Evolutionary conservation across 2,329 filamentous ascomycete genomes (phyloP).

Genomic region (Alternaria incomplexa): DNA sequence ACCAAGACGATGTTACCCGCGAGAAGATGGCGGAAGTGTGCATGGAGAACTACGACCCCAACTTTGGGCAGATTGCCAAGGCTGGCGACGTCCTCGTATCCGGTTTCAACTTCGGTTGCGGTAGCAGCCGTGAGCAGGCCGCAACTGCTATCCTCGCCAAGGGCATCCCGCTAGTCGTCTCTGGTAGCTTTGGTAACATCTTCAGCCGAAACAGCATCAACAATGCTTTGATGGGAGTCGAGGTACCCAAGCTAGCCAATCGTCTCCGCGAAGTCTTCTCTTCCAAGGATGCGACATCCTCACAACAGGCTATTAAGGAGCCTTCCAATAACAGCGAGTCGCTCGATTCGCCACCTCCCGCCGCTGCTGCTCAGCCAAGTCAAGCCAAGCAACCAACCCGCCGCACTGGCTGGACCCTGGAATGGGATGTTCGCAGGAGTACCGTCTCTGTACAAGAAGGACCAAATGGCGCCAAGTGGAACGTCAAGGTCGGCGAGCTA

Average conservation of each 20-base stretch:
- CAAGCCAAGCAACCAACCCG: constrained; percentile 67
- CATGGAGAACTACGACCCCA: constrained; percentile 90
- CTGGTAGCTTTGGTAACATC: constrained; percentile 84
- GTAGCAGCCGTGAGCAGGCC: constrained; percentile 81
- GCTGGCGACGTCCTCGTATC: constrained; percentile 81
- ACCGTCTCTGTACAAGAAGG: constrained; percentile 75
- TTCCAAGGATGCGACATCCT: constrained; percentile 24
- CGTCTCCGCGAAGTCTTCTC: constrained; percentile 68
- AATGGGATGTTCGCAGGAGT: constrained; percentile 79
- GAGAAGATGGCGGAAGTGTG: constrained; percentile 87
- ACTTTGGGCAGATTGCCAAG: constrained; percentile 69
- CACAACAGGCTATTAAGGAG: constrained; percentile 55
- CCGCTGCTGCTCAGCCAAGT: constrained; percentile 43
- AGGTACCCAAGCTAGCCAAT: constrained; percentile 70
- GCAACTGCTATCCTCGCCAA: constrained; percentile 86
- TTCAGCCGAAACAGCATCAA: constrained; percentile 81
- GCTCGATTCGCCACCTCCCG: constrained; percentile 56
- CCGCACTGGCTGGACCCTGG: constrained; percentile 81
- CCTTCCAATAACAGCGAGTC: constrained; percentile 59
- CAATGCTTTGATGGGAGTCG: constrained; percentile 75
- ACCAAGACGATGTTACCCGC: constrained; percentile 79
- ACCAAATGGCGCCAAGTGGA: constrained; percentile 71
- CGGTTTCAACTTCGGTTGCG: constrained; percentile 89
- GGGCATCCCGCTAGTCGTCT: constrained; percentile 78
- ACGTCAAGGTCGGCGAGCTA: constrained; percentile 80